A percentile compares a stretch with the other conserved stretches of the same genome.
These are phyloP conservation scores for Coemansia sp. DNA, from an alignment of 192 early-diverging fungal genomes.

Conservation along the genomic window DNA sequence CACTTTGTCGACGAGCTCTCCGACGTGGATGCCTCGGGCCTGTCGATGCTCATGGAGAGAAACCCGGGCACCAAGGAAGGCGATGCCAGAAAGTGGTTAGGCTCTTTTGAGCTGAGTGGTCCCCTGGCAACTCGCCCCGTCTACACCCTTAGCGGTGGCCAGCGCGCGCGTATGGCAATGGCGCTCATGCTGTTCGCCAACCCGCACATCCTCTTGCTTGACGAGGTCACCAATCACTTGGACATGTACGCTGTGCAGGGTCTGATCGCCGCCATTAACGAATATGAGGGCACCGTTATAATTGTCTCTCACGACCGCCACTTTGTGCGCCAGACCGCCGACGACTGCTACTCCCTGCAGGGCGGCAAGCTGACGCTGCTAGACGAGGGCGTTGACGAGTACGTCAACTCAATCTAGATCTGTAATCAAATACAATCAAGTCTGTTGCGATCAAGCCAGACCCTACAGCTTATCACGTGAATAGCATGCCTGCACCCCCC, in stretches of 20 bases:
- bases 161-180: conserved; percentile 74
- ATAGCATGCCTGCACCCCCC: neutral
- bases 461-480: conserved; percentile 21
- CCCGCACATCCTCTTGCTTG: conserved; percentile 70
- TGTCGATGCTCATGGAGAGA: conserved; percentile 50
- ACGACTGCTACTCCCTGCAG: conserved; percentile 55
- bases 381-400: conserved; percentile 68
- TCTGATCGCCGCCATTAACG: conserved; percentile 66
- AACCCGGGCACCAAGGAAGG: conserved; percentile 55
- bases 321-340: conserved; percentile 68
- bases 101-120: conserved; percentile 73
- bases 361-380: conserved; percentile 52
- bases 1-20: conserved; percentile 71
- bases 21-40: conserved; percentile 51
- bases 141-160: conserved; percentile 73
- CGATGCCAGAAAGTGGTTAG: conserved; percentile 68
- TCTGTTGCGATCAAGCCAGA: neutral
- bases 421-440: neutral
- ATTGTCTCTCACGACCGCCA: conserved; percentile 86
- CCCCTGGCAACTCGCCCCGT: conserved; percentile 60
- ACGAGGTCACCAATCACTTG: conserved; percentile 86
- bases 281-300: conserved; percentile 71
- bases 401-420: conserved; percentile 50
- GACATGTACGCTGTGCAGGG: conserved; percentile 84
- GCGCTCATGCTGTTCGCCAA: conserved; percentile 62